Evolutionary conservation across 495 filamentous ascomycete genomes (phyloP).

Genomic region (Aspergillus steynii): DNA sequence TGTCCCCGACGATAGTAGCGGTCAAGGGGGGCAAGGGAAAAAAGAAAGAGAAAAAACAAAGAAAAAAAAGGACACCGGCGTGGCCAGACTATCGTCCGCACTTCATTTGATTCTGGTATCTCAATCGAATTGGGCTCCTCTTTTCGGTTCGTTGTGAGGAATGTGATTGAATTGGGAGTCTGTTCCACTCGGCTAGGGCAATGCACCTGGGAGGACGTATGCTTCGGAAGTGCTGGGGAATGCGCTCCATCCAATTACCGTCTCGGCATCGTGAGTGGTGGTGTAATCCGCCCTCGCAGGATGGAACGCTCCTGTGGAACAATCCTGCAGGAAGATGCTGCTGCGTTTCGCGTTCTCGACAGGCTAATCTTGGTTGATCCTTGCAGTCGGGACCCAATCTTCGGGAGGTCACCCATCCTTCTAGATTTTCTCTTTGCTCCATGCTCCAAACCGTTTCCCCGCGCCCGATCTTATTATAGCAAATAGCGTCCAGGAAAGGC

Average conservation of each 20-base stretch:
- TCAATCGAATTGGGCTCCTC: neutral
- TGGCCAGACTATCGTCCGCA: neutral
- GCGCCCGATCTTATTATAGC: neutral
- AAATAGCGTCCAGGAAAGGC: neutral
- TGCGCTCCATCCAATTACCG: constrained; percentile 20
- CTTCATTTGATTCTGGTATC: neutral
- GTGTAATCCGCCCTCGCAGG: constrained; percentile 22
- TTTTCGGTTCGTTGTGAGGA: neutral
- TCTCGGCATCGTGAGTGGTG: constrained; percentile 26
- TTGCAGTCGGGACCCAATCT: constrained; percentile 6
- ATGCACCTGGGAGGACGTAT: constrained; percentile 6
- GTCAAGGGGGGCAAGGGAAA: constrained; percentile 2
- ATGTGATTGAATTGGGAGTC: neutral
- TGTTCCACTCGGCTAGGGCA: constrained; percentile 1
- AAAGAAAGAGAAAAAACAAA: neutral
- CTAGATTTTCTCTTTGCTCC: constrained; percentile 10
- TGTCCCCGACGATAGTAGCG: constrained; percentile 2
- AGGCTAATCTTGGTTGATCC: constrained; percentile 1
- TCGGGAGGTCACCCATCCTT: neutral
- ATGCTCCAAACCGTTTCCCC: neutral
- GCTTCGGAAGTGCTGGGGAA: constrained; percentile 8
- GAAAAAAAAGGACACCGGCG: neutral
- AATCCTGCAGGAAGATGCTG: constrained; percentile 6
- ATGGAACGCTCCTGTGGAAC: constrained; percentile 3
- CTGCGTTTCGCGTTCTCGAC: neutral